These are phyloP conservation scores for Jatropha curcas DNA, from an alignment of 345 rosid species.

Conservation along the genomic window DNA sequence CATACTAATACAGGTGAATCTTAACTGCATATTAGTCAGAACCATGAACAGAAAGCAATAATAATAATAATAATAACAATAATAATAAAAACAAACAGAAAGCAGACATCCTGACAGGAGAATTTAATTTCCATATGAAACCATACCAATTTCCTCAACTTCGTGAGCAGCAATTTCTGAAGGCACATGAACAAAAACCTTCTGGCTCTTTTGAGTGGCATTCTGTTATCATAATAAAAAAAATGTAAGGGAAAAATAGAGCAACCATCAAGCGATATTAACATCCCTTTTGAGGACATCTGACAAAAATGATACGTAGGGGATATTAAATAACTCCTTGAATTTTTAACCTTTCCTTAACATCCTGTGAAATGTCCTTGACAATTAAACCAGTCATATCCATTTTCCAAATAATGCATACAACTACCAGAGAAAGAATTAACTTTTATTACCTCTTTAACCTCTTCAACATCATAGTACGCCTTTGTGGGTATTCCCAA, in stretches of 20 bases:
- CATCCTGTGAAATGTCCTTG: neutral
- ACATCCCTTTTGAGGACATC: too few relatives aligned
- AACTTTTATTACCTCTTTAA: constrained; percentile 62
- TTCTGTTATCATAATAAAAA: constrained; percentile 42
- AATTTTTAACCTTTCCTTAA: neutral
- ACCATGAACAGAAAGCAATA: neutral
- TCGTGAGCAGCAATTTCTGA: constrained; percentile 89
- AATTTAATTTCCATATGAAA: neutral
- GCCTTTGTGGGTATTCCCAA: constrained; percentile 90
- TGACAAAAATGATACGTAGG: too few relatives aligned
- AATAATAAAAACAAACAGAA: neutral
- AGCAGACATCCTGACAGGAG: neutral
- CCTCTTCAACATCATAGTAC: constrained; percentile 84
- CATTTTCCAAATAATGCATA: neutral
- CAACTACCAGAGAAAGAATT: neutral
- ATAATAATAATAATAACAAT: neutral
- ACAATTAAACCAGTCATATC: neutral
- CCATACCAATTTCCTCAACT: constrained; percentile 89
- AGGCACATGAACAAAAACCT: constrained; percentile 70
- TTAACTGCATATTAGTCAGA: neutral
- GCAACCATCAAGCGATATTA: neutral
- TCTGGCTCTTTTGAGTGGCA: constrained; percentile 88
- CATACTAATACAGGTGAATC: neutral
- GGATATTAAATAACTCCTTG: neutral
- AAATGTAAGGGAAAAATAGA: neutral